A percentile compares a stretch with the other conserved stretches of the same genome.
Evolutionary conservation across 306 rosid genomes (phyloP).

Genomic region (Prunus campanulata): DNA sequence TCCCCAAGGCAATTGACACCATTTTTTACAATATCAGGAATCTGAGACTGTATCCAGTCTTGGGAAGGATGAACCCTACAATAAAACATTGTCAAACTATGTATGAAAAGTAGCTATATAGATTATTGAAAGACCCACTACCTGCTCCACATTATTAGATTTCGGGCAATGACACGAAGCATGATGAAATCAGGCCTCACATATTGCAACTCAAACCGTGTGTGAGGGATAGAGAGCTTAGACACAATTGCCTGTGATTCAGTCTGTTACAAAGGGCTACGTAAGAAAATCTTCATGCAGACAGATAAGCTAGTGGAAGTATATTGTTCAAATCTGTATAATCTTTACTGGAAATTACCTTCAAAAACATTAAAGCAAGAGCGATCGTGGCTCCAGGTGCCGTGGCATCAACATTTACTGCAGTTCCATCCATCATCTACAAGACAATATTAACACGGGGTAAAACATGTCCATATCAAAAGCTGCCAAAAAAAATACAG

Average conservation of each 20-base stretch:
- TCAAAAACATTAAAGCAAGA: conserved; percentile 89
- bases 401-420: conserved; percentile 84
- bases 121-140: conserved; percentile 29
- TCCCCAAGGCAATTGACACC: conserved; percentile 61
- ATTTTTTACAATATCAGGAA: conserved; percentile 72
- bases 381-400: conserved; percentile 96
- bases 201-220: conserved; percentile 84
- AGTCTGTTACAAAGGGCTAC: conserved; percentile 55
- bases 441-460: conserved; percentile 20
- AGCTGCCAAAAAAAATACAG: conserved; percentile 1
- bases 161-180: conserved; percentile 94
- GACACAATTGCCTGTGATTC: conserved; percentile 84
- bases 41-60: conserved; percentile 89
- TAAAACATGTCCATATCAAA: conserved; percentile 19
- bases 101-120: conserved; percentile 27
- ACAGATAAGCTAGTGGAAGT: conserved; percentile 14
- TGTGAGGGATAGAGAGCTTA: conserved; percentile 77
- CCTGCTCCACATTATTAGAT: conserved; percentile 98
- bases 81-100: conserved; percentile 21
- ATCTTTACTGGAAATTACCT: conserved; percentile 45
- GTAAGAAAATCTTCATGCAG: conserved; percentile 25
- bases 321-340: conserved; percentile 24
- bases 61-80: conserved; percentile 86
- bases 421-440: conserved; percentile 91
- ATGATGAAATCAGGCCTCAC: conserved; percentile 97